Percentiles rank a stretch among this genome's conserved stretches.
These are phyloP conservation scores for Rhododendron mucronatum DNA, from an alignment of 148 eudicot genomes.

Conservation along the genomic window DNA sequence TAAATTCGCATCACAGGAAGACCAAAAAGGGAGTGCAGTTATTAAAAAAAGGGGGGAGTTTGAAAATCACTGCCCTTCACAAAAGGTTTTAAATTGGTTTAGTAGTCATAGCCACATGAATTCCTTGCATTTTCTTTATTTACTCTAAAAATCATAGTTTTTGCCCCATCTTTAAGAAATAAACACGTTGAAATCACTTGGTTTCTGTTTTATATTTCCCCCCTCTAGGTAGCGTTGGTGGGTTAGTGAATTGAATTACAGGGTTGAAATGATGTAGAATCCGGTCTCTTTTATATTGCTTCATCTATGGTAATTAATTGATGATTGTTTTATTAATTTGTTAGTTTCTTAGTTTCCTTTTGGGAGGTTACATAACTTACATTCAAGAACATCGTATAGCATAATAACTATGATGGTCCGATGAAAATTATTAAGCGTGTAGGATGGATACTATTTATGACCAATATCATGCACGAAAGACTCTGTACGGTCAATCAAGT, in stretches of 20 bases:
- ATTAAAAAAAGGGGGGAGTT: too few species aligned
- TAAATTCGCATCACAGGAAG: too few species aligned
- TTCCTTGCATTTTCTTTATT: neutral
- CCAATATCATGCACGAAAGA: neutral
- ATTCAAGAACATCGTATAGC: neutral
- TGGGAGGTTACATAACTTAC: neutral
- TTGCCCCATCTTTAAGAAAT: neutral
- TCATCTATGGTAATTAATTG: neutral
- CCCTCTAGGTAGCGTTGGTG: neutral
- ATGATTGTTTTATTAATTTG: neutral
- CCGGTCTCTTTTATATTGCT: neutral
- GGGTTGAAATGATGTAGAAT: neutral
- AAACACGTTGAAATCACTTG: neutral
- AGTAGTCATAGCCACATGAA: neutral
- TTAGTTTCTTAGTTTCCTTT: neutral
- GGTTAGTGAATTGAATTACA: neutral
- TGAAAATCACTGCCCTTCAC: neutral
- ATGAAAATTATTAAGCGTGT: neutral
- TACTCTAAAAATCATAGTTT: neutral
- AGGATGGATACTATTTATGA: neutral
- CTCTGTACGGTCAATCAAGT: neutral
- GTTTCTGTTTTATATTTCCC: neutral
- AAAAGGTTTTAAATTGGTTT: neutral
- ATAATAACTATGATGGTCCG: neutral
- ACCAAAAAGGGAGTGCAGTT: too few species aligned